Conservation (phyloP, 805 yeast species). For the Teunomyces tritomae region DNA sequence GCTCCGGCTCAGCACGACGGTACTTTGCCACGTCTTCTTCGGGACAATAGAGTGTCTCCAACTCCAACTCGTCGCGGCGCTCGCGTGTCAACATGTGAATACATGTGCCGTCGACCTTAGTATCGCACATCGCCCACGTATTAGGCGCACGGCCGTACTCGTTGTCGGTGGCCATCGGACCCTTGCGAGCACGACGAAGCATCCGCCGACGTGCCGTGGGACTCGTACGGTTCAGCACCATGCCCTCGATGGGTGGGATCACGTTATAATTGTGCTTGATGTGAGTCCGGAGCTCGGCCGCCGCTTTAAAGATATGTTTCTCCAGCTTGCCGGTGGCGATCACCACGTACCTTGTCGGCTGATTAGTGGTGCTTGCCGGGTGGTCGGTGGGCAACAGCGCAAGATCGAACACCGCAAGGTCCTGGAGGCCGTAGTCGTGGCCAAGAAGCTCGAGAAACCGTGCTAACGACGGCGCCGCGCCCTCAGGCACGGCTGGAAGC, state of each 20-base stretch:
- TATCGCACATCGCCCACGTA: conserved; percentile 82
- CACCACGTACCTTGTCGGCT: conserved; percentile 39
- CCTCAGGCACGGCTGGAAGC: conserved; percentile 58
- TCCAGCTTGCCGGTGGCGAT: conserved; percentile 75
- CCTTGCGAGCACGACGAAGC: conserved; percentile 53
- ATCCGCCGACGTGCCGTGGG: conserved; percentile 38
- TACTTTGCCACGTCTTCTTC: conserved; percentile 34
- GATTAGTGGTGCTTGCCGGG: conserved; percentile 26
- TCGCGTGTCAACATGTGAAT: conserved; percentile 73
- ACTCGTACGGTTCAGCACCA: conserved; percentile 53
- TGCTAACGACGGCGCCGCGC: conserved; percentile 53
- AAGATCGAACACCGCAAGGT: conserved; percentile 64
- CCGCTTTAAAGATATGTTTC: conserved; percentile 72
- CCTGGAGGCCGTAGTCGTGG: conserved; percentile 61
- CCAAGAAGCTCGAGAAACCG: conserved; percentile 48
- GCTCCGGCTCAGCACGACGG: conserved; percentile 12
- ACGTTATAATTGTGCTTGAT: conserved; percentile 47
- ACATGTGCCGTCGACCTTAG: conserved; percentile 57
- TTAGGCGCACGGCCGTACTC: conserved; percentile 59
- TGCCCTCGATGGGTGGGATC: conserved; percentile 66
- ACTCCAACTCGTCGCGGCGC: conserved; percentile 63
- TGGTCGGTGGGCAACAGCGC: conserved; percentile 35
- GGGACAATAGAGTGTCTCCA: conserved; percentile 67
- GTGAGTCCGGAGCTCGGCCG: conserved; percentile 52
- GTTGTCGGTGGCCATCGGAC: conserved; percentile 49